Conservation (phyloP, 2,329 filamentous ascomycete species). For the Cladophialophora exuberans region DNA sequence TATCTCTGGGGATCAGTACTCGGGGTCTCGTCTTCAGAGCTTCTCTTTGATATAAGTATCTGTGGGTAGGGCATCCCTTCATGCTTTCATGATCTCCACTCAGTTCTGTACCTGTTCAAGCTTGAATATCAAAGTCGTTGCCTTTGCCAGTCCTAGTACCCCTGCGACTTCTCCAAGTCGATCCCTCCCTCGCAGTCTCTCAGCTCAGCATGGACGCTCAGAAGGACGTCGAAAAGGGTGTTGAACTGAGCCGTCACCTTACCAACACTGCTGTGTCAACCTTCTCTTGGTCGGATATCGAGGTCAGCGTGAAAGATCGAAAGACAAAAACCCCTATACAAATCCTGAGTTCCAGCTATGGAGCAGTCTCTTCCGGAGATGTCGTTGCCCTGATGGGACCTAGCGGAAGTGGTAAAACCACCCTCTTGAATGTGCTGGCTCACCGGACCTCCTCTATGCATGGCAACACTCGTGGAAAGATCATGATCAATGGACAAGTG, state of each 20-base stretch:
- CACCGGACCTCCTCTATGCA: slow-evolving; percentile 59
- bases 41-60: no score
- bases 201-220: neutral
- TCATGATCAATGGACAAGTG: slow-evolving; percentile 65
- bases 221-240: slow-evolving; percentile 21
- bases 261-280: slow-evolving; percentile 66
- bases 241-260: slow-evolving; percentile 51
- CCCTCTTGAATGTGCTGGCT: slow-evolving; percentile 78
- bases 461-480: slow-evolving; percentile 56
- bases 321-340: slow-evolving; percentile 65
- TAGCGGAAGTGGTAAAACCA: slow-evolving; percentile 75
- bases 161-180: neutral
- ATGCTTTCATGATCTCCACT: no score
- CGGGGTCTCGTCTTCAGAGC: no score
- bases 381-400: slow-evolving; percentile 82
- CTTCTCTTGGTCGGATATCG: slow-evolving; percentile 69
- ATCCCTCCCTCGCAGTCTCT: neutral
- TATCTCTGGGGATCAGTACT: no score
- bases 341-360: slow-evolving; percentile 66
- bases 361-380: slow-evolving; percentile 65
- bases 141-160: no score
- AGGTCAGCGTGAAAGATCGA: slow-evolving; percentile 73
- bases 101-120: no score
- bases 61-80: no score
- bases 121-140: no score